These are phyloP conservation scores for Syzygium grande DNA, from an alignment of 345 rosid species.

Conservation along the genomic window DNA sequence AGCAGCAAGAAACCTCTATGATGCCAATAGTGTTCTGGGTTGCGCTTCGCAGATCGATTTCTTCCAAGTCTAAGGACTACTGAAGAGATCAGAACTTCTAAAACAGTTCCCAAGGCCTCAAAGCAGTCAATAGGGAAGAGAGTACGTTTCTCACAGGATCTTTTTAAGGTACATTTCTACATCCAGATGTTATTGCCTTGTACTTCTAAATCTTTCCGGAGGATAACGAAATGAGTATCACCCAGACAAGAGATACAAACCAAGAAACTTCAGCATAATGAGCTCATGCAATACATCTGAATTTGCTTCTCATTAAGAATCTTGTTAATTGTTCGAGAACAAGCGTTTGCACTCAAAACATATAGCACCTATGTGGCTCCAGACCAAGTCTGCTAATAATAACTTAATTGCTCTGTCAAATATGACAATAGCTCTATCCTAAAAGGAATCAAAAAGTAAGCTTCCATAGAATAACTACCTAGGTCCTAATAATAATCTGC, in stretches of 20 bases:
- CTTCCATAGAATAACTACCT: background rate
- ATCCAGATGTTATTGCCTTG: background rate
- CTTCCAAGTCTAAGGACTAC: slow-evolving; percentile 8
- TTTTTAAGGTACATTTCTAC: background rate
- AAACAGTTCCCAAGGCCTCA: background rate
- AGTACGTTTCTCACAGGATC: background rate
- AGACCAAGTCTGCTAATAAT: background rate
- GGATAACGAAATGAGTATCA: background rate
- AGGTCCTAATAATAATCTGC: background rate
- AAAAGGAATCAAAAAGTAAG: background rate
- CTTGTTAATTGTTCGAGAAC: background rate
- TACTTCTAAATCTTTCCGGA: background rate
- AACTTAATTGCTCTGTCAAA: background rate
- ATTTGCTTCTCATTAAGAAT: background rate
- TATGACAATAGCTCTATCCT: background rate
- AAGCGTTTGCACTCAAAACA: background rate
- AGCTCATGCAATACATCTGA: background rate
- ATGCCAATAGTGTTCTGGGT: slow-evolving; percentile 11
- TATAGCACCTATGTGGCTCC: background rate
- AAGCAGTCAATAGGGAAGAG: background rate
- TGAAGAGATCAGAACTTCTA: background rate
- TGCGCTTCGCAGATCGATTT: slow-evolving; percentile 13
- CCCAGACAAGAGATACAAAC: background rate
- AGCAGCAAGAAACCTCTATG: background rate
- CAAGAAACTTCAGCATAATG: background rate